Conservation (phyloP, 495 filamentous ascomycete species). For the Penicillium manginii region DNA sequence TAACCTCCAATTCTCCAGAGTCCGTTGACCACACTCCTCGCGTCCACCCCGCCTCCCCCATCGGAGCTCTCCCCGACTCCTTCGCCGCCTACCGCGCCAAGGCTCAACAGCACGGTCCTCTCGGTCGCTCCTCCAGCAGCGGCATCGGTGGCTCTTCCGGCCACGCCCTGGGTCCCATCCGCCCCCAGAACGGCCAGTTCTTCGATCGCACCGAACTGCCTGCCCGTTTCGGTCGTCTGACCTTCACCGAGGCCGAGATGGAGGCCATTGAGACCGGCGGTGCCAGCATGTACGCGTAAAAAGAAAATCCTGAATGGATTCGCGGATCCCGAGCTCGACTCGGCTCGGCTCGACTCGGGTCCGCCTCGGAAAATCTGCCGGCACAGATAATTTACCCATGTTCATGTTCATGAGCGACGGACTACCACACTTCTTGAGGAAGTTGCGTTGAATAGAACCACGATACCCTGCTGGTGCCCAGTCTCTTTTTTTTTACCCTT, state of each 20-base stretch:
- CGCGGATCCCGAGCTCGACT: neutral
- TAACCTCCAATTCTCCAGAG: constrained; percentile 47
- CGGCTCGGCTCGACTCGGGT: constrained; percentile 1
- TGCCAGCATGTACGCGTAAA: constrained; percentile 66
- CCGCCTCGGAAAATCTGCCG: constrained; percentile 13
- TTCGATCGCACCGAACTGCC: constrained; percentile 93
- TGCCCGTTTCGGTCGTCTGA: constrained; percentile 71
- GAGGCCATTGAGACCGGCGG: constrained; percentile 94
- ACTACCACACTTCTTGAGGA: constrained; percentile 26
- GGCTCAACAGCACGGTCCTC: constrained; percentile 92
- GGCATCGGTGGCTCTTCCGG: constrained; percentile 69
- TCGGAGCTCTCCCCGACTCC: constrained; percentile 62
- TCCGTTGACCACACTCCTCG: constrained; percentile 71
- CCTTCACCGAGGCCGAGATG: constrained; percentile 80
- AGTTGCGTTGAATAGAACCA: constrained; percentile 18
- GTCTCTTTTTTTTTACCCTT: constrained; percentile 1
- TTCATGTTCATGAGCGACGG: constrained; percentile 28
- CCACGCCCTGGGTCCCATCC: constrained; percentile 68
- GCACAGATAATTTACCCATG: constrained; percentile 20
- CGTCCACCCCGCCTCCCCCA: constrained; percentile 68
- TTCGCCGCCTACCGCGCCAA: constrained; percentile 92
- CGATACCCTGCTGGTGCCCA: constrained; percentile 13
- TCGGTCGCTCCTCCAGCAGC: constrained; percentile 54
- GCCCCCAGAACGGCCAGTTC: constrained; percentile 70
- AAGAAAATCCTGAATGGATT: neutral